Base-by-base conservation (phyloP, 106 monocot genomes). In the Cymbidium sinense region DNA sequence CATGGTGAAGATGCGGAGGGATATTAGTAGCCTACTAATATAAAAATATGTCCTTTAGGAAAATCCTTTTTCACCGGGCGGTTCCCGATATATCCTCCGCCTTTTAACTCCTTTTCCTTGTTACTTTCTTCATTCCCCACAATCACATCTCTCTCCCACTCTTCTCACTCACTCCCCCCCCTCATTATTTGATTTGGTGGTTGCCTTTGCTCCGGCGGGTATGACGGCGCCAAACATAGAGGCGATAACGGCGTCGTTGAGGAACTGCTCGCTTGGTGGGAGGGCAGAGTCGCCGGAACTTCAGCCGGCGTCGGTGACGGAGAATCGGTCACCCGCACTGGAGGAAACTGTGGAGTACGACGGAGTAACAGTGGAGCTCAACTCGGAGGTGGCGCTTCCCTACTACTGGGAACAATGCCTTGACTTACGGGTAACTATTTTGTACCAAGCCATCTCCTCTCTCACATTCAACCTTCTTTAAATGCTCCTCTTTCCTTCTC, bases 331-430 rank as follows among this genome's bases (percentile, higher is more conserved):
- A 39, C 8, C 71, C 18, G 37, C 11, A 23, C 50, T 67, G 6
- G 82, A 76, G 50, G 33, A n/a, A 5, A 36, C 64, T 10, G 79
- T 74, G 29, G 78, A 81, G 47, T 39, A 67, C 44, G 83, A 34
- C 47, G 89, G 76, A 20, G 79, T 91, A 64, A 91, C 88, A 8
- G 88, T 96, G 77, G 93, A 96, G 67, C 80, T 96, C 70, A 96
- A 96, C 91, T 96, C 96, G 11, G 91, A 93, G 9, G 61, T 88
- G 27, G 77, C 93, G 10, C 84, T 96, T 31, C 96, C 96, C 17
- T 86, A 81, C 74, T 82, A 84, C 54, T 96, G 96, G 96, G 89
- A 96, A 80, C 96, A 96, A 86, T 86, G 86, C 73, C 89, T 96
- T 67, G 93, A 96, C 83, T 80, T 96, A 50, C 73, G 86, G 86